These are phyloP conservation scores for Annona cherimola DNA, from an alignment of 164 flowering plant genomes.

Conservation along the genomic window DNA sequence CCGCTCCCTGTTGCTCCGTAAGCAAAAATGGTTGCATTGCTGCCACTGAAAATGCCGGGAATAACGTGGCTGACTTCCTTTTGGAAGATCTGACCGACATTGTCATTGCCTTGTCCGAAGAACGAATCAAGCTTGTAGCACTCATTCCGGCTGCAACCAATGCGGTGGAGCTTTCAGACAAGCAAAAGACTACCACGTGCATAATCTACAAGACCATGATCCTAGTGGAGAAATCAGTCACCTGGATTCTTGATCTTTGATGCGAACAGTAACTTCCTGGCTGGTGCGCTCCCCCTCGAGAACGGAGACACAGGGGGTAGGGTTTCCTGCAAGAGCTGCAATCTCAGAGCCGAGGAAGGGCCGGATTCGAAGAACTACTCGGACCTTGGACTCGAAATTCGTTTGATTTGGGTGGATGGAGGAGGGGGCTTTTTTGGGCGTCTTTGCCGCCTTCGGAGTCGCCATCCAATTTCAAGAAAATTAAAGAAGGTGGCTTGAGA, in stretches of 20 bases:
- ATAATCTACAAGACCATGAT: neutral
- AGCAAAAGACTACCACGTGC: neutral
- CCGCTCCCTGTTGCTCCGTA: conserved; percentile 99
- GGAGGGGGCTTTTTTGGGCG: conserved; percentile 10
- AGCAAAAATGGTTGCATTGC: conserved; percentile 83
- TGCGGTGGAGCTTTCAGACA: neutral
- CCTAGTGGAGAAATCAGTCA: conserved; percentile 2
- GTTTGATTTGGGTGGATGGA: conserved; percentile 17
- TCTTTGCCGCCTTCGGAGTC: conserved; percentile 7
- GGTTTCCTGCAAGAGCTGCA: conserved; percentile 14
- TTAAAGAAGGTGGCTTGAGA: neutral
- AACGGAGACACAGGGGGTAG: conserved; percentile 44
- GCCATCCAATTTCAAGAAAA: conserved; percentile 14
- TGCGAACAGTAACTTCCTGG: conserved; percentile 59
- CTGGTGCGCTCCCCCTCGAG: conserved; percentile 23
- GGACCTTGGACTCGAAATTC: conserved; percentile 45
- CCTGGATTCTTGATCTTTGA: conserved; percentile 64
- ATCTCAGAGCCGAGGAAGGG: conserved; percentile 70
- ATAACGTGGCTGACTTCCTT: conserved; percentile 76
- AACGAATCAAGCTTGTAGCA: conserved; percentile 76
- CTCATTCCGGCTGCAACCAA: conserved; percentile 61
- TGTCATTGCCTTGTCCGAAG: conserved; percentile 49
- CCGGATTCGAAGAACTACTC: conserved; percentile 69
- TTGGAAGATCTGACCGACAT: conserved; percentile 47
- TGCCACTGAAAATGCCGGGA: conserved; percentile 62